phyloP scores from a whole-genome alignment of 306 rosid species.

The Luffa acutangula region DNA sequence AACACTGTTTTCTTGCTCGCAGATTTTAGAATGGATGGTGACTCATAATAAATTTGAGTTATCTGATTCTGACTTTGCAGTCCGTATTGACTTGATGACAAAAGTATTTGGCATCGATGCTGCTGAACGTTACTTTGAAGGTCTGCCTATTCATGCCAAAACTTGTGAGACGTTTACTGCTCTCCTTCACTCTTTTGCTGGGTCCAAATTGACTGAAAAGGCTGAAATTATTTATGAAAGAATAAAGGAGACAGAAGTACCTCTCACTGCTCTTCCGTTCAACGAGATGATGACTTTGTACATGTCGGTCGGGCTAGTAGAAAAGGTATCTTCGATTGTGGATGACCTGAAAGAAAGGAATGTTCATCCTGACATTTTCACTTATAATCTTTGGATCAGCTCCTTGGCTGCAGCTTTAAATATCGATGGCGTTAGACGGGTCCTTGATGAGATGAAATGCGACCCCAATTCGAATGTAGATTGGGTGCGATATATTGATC shows the following conservation, averaged over 20 bases:
- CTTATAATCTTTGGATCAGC: slow-evolving; percentile 89
- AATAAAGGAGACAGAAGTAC: slow-evolving; percentile 42
- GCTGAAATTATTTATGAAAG: slow-evolving; percentile 66
- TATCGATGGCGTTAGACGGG: slow-evolving; percentile 44
- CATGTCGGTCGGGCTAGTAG: slow-evolving; percentile 76
- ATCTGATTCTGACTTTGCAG: slow-evolving; percentile 64
- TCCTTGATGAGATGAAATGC: slow-evolving; percentile 59
- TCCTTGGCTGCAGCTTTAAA: slow-evolving; percentile 64
- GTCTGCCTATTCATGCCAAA: slow-evolving; percentile 45
- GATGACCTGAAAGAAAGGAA: slow-evolving; percentile 55
- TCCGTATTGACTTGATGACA: slow-evolving; percentile 77
- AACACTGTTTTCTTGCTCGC: slow-evolving; percentile 21
- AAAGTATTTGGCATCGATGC: slow-evolving; percentile 89
- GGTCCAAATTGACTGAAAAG: slow-evolving; percentile 61
- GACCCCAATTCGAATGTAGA: slow-evolving; percentile 40
- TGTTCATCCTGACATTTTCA: slow-evolving; percentile 69
- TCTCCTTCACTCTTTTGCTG: slow-evolving; percentile 81
- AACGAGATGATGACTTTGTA: slow-evolving; percentile 95
- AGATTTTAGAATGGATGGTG: slow-evolving; percentile 95
- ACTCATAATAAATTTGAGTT: slow-evolving; percentile 40
- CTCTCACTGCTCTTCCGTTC: slow-evolving; percentile 55
- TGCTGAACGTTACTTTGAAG: slow-evolving; percentile 87
- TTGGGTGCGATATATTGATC: slow-evolving; percentile 61
- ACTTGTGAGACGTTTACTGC: slow-evolving; percentile 74
- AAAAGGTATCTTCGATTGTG: slow-evolving; percentile 55